Evolutionary conservation across 2,329 filamentous ascomycete species (phyloP).

Genomic region (Colletotrichum melonis): DNA sequence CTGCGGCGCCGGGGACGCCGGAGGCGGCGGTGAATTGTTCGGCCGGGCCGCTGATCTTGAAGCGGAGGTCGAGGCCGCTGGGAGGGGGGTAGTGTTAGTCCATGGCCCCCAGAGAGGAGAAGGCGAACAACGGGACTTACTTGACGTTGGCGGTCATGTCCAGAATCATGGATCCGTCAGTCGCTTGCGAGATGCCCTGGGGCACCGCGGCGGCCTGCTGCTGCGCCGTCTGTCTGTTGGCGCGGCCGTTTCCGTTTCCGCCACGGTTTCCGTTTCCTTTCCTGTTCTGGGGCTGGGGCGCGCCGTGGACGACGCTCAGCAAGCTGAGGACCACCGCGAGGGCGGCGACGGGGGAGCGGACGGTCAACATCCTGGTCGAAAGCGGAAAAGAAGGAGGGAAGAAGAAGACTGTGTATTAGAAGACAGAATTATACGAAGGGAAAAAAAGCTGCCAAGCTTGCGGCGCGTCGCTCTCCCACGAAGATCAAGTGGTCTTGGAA

Average conservation of each 20-base stretch:
- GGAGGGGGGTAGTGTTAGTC: conserved; percentile 23
- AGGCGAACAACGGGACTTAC: conserved; percentile 44
- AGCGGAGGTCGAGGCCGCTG: conserved; percentile 64
- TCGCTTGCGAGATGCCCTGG: conserved; percentile 54
- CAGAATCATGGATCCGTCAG: conserved; percentile 66
- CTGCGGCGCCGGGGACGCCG: conserved; percentile 51
- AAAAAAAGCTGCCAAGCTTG: conserved; percentile 28
- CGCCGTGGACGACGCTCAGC: conserved; percentile 26
- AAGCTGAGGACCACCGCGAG: conserved; percentile 32
- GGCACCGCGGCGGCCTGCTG: conserved; percentile 44
- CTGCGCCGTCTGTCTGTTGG: conserved; percentile 40
- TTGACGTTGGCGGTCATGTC: conserved; percentile 67
- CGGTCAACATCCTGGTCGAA: conserved; percentile 34
- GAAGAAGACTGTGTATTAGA: neutral
- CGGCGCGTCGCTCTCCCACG: conserved; percentile 25
- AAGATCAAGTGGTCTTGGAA: conserved; percentile 23
- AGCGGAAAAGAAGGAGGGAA: neutral
- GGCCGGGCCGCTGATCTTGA: conserved; percentile 66
- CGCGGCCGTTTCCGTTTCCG: conserved; percentile 19
- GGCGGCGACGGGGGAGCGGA: conserved; percentile 30
- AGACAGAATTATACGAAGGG: neutral
- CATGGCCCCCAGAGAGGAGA: neutral
- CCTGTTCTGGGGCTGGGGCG: conserved; percentile 33
- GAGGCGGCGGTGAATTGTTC: conserved; percentile 62
- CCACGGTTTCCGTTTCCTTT: conserved; percentile 23